Conservation (phyloP, 257 asterid genomes). For the Mentha longifolia region DNA sequence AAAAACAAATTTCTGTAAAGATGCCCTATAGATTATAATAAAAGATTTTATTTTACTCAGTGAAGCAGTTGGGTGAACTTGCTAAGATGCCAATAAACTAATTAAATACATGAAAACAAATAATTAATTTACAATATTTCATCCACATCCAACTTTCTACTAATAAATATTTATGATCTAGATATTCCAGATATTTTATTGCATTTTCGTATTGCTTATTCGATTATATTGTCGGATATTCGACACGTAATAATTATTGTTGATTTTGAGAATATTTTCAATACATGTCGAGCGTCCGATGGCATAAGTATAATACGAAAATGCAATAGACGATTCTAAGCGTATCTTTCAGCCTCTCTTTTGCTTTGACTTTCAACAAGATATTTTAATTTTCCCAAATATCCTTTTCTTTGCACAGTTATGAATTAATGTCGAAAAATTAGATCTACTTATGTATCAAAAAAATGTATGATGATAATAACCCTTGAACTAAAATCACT, state of each 20-base stretch:
- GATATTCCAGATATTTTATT: no score
- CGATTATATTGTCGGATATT: no score
- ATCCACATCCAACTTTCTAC: not conserved
- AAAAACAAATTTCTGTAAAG: not conserved
- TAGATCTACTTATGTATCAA: not conserved
- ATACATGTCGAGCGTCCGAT: no score
- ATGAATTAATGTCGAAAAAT: not conserved
- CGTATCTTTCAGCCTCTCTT: not conserved
- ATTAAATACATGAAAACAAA: not conserved
- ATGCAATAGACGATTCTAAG: no score
- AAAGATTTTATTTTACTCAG: not conserved
- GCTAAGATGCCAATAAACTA: not conserved
- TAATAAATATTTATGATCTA: no score
- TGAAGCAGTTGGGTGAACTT: slow-evolving; percentile 24
- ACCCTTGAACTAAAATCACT: not conserved
- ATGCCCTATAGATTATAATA: not conserved
- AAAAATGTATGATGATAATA: not conserved
- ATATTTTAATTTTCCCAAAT: no score
- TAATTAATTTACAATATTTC: not conserved
- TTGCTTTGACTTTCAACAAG: not conserved
- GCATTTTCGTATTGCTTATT: no score
- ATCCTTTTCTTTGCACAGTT: not conserved
- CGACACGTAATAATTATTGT: no score
- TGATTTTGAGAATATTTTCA: no score
- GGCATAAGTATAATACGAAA: no score